Percentiles rank a stretch among this genome's conserved stretches.
phyloP scores from a whole-genome alignment of 1,284 basidiomycete genomes.

The Thelephora terrestris region DNA sequence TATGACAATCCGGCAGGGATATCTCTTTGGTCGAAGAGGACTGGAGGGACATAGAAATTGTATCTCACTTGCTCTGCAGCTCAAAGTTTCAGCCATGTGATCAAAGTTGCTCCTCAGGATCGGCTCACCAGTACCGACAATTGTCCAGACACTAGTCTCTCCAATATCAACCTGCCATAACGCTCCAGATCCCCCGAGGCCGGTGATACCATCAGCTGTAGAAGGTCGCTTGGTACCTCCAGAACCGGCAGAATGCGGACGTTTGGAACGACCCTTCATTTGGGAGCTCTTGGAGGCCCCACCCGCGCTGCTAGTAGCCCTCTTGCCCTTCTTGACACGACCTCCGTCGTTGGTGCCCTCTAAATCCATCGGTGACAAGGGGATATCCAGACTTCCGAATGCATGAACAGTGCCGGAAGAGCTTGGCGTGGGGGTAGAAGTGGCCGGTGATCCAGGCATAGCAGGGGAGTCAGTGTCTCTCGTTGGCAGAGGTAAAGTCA shows the following conservation, averaged over 20 bases:
- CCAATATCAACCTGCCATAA: slow-evolving; percentile 83
- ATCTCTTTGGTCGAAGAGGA: slow-evolving; percentile 68
- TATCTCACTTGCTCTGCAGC: slow-evolving; percentile 71
- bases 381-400: slow-evolving; percentile 44
- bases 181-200: slow-evolving; percentile 58
- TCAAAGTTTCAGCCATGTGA: neutral
- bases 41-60: slow-evolving; percentile 88
- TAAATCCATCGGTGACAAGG: slow-evolving; percentile 57
- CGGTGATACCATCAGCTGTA: neutral
- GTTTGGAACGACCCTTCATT: slow-evolving; percentile 47
- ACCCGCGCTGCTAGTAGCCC: slow-evolving; percentile 63
- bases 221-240: slow-evolving; percentile 26
- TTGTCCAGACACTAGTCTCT: slow-evolving; percentile 89
- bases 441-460: slow-evolving; percentile 56
- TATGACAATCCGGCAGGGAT: slow-evolving; percentile 55
- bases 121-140: slow-evolving; percentile 73
- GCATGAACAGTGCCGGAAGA: slow-evolving; percentile 30
- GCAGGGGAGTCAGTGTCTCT: slow-evolving; percentile 43
- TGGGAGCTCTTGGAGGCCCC: slow-evolving; percentile 51
- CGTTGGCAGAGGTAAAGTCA: slow-evolving; percentile 29
- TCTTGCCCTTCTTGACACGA: slow-evolving; percentile 67
- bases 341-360: slow-evolving; percentile 72
- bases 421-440: slow-evolving; percentile 49
- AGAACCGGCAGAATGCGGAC: slow-evolving; percentile 67
- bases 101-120: neutral